phyloP scores from a whole-genome alignment of 2,329 filamentous ascomycete genomes.

The Arthrobotrys sinensis region DNA sequence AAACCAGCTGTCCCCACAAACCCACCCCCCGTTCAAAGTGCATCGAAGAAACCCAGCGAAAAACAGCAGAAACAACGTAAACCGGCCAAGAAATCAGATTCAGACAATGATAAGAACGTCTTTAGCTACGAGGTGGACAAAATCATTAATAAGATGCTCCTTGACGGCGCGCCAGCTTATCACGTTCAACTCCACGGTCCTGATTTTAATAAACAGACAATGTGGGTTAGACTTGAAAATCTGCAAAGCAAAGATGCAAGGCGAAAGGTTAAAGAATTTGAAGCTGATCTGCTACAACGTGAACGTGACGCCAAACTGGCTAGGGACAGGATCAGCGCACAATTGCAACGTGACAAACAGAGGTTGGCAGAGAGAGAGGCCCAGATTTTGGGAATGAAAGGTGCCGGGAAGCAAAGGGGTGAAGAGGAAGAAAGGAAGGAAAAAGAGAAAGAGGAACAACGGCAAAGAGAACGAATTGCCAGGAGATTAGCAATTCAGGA shows the following conservation, averaged over 20 bases:
- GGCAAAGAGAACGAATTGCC: conserved; percentile 30
- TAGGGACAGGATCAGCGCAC: conserved; percentile 35
- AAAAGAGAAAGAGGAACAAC: conserved; percentile 32
- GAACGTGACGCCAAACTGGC: conserved; percentile 21
- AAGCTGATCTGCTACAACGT: conserved; percentile 23
- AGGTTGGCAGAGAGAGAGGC: conserved; percentile 49
- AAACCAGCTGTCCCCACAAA: not conserved
- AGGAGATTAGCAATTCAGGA: conserved; percentile 55
- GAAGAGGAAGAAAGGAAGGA: conserved; percentile 24
- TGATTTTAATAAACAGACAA: conserved; percentile 1
- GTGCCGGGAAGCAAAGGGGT: not conserved
- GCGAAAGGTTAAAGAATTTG: conserved; percentile 44
- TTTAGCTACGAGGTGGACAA: conserved; percentile 31
- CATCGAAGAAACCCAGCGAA: not conserved
- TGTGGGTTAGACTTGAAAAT: conserved; percentile 53
- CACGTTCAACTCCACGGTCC: conserved; percentile 21
- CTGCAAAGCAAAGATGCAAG: conserved; percentile 24
- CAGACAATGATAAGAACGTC: not conserved
- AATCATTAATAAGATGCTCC: conserved; percentile 46
- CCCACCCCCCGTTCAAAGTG: not conserved
- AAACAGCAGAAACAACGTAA: not conserved
- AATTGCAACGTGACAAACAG: conserved; percentile 45
- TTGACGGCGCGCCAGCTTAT: conserved; percentile 53
- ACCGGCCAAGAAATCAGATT: not conserved
- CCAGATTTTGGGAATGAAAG: conserved; percentile 36